These are phyloP conservation scores for Colletotrichum tanaceti DNA, from an alignment of 2,329 filamentous ascomycete species.

Conservation along the genomic window DNA sequence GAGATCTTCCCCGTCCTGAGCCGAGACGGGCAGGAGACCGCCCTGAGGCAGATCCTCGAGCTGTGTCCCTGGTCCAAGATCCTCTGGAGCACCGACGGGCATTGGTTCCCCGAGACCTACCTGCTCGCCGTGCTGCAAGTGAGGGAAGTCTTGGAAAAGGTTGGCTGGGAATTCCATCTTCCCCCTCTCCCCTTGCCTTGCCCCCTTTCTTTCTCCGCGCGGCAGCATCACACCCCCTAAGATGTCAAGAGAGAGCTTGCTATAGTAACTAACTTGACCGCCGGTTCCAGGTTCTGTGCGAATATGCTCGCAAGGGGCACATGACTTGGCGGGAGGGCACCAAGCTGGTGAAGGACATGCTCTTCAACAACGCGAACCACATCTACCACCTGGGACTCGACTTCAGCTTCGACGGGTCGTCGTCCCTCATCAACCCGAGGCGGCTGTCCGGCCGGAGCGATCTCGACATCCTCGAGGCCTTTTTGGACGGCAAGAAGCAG, in stretches of 20 bases:
- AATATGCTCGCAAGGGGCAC: conserved; percentile 74
- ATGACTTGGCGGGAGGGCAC: conserved; percentile 72
- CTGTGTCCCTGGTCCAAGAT: conserved; percentile 80
- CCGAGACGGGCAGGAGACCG: conserved; percentile 77
- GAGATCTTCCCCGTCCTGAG: conserved; percentile 85
- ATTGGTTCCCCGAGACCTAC: conserved; percentile 83
- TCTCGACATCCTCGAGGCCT: conserved; percentile 50
- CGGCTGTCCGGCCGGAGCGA: conserved; percentile 46
- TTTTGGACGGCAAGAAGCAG: conserved; percentile 61
- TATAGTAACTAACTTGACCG: too few relatives aligned
- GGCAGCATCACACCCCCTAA: too few relatives aligned
- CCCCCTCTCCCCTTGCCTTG: too few relatives aligned
- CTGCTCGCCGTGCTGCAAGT: conserved; percentile 79
- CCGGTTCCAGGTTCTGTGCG: conserved; percentile 70
- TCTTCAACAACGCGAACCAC: conserved; percentile 83
- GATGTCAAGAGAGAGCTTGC: too few relatives aligned
- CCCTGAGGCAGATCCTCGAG: conserved; percentile 79
- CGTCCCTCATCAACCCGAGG: conserved; percentile 36
- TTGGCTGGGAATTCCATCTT: conserved; percentile 50
- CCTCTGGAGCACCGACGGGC: conserved; percentile 83
- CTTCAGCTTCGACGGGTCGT: conserved; percentile 49
- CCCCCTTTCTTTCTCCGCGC: too few relatives aligned
- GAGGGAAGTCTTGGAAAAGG: conserved; percentile 74
- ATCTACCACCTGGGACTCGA: conserved; percentile 73
- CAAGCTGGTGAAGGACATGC: conserved; percentile 71